Evolutionary conservation across 169 alveolate species (phyloP), one percentile per base, ranked within the genome.

Genomic region (Plasmodium reichenowi): DNA sequence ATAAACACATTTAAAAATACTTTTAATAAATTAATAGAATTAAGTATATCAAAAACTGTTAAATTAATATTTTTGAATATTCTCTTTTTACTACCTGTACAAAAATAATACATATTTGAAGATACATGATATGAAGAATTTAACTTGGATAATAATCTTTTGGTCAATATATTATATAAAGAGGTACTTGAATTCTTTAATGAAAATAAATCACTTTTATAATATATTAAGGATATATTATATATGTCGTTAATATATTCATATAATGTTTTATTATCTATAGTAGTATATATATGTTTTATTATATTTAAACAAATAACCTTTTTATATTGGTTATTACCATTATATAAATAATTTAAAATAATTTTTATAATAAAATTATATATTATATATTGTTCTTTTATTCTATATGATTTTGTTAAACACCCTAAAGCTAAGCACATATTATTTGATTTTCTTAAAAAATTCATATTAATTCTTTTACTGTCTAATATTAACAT

Each of bases 1-100:
- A 71, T 72, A 72, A 86, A 86, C 12, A 86, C 64, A 62, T 29
- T 86, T 62, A 86, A 72, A 62, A 86, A 86, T 86, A 86, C 72
- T 50, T 86, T 62, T 63, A 86, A 62, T 58, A 86, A 72, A 60
- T 72, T 38, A 54, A 72, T 52, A 0, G 92, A 70, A 56, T 86
- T 86, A 2, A 86, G 45, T 62, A 86, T 71, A 72, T 86, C 92
- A 24, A 48, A 86, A 72, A 86, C 72, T 15, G 92, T 86, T 56
- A 72, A 86, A 72, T 86, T 86, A 3, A 86, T 86, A 66, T 86
- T 86, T 86, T 86, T 86, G 32, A 86, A 72, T 48, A 70, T 47
- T 72, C 92, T 60, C 15, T 24, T 60, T 86, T 86, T 86, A 47
- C 92, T 86, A 7, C 92, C 92, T 50, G 92, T 86, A 86, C 92